These are phyloP conservation scores for Globisporangium polare DNA, from an alignment of 352 stramenopile genomes.

Conservation along the genomic window DNA sequence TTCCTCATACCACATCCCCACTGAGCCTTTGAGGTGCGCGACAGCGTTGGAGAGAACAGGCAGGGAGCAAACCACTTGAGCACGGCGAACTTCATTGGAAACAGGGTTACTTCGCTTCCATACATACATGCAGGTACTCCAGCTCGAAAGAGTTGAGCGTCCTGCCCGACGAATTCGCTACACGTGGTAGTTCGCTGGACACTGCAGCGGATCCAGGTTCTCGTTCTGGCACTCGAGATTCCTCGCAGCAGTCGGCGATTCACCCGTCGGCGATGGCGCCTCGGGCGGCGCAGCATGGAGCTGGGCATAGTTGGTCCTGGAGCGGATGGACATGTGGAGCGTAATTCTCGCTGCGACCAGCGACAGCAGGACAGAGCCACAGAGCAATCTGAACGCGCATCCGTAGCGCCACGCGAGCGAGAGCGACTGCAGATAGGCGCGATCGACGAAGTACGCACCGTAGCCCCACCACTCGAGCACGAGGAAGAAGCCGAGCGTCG, in stretches of 20 bases:
- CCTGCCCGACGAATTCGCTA: too few relatives aligned
- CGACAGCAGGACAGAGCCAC: slow-evolving; percentile 26
- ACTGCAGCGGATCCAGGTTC: slow-evolving; percentile 37
- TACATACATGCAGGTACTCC: too few relatives aligned
- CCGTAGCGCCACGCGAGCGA: slow-evolving; percentile 36
- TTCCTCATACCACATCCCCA: too few relatives aligned
- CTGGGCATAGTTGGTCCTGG: slow-evolving; percentile 16
- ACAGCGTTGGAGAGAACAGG: too few relatives aligned
- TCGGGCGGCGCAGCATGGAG: slow-evolving; percentile 9
- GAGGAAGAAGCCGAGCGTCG: slow-evolving; percentile 32
- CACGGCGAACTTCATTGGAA: too few relatives aligned
- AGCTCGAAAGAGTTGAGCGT: too few relatives aligned
- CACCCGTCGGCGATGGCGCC: neutral
- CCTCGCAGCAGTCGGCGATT: neutral
- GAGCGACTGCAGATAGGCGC: slow-evolving; percentile 28
- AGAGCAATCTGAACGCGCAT: slow-evolving; percentile 32
- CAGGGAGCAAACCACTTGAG: too few relatives aligned
- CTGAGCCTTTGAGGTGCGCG: too few relatives aligned
- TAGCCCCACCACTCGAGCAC: slow-evolving; percentile 55
- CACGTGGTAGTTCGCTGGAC: slow-evolving; percentile 53
- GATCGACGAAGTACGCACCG: slow-evolving; percentile 43
- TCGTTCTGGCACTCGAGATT: neutral
- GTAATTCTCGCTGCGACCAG: slow-evolving; percentile 24
- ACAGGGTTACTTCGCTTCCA: too few relatives aligned
- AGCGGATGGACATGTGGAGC: slow-evolving; percentile 13